A percentile compares a stretch with the other conserved stretches of the same genome.
These are phyloP conservation scores for Umbelopsis sp. DNA, from an alignment of 192 early-diverging fungal genomes.

Conservation along the genomic window DNA sequence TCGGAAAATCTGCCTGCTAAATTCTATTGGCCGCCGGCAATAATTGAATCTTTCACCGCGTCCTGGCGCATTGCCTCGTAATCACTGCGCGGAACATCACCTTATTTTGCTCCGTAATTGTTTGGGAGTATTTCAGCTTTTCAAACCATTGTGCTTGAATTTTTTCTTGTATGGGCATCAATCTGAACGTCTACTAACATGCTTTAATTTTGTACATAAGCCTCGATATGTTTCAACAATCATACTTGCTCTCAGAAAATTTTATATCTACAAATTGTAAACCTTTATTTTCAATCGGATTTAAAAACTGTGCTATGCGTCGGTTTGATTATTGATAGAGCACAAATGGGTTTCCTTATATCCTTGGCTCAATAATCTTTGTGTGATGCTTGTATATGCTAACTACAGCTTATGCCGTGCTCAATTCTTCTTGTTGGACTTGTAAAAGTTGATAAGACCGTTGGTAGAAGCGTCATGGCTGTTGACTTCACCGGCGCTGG, in stretches of 20 bases:
- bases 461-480: conserved; percentile 95
- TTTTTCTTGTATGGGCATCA: no score
- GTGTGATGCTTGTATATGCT: background rate
- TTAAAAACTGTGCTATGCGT: no score
- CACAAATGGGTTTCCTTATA: background rate
- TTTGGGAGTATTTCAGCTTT: no score
- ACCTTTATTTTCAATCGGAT: no score
- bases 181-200: no score
- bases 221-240: no score
- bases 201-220: no score
- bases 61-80: background rate
- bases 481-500: conserved; percentile 54
- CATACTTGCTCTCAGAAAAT: no score
- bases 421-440: conserved; percentile 49
- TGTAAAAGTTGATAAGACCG: conserved; percentile 96
- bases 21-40: background rate
- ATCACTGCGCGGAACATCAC: background rate
- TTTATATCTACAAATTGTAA: no score
- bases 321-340: background rate
- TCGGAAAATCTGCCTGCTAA: background rate
- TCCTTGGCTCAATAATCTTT: no score
- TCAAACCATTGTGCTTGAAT: no score
- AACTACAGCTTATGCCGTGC: conserved; percentile 3
- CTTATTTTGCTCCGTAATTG: no score
- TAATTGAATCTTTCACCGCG: background rate